A percentile compares a stretch with the other conserved stretches of the same genome.
Evolutionary conservation across 768 basidiomycete species (phyloP).

Genomic region (Kwoniella shandongensis): DNA sequence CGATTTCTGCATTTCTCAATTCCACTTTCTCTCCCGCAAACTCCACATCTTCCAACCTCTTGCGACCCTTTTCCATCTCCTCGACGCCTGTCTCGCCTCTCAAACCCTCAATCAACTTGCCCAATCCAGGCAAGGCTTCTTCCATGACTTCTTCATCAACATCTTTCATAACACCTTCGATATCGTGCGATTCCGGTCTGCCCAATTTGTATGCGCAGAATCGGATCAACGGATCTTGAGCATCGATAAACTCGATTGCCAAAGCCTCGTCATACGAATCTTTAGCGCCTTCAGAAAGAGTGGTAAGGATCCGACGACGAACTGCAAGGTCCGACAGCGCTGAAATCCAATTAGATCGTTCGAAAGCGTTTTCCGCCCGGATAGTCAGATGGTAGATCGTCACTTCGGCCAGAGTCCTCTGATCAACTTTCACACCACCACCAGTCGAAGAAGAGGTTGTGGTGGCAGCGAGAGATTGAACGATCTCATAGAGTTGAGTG

Average conservation of each 20-base stretch:
- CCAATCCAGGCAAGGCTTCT: constrained; percentile 71
- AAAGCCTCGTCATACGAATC: constrained; percentile 79
- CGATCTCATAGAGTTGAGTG: constrained; percentile 52
- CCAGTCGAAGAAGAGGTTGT: constrained; percentile 59
- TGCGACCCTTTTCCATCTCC: constrained; percentile 59
- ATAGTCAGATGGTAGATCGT: constrained; percentile 76
- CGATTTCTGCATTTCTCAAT: constrained; percentile 84
- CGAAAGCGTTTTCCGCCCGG: constrained; percentile 78
- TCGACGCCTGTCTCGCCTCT: constrained; percentile 59
- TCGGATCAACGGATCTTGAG: constrained; percentile 84
- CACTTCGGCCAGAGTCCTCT: constrained; percentile 63
- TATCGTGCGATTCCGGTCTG: constrained; percentile 66
- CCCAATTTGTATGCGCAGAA: constrained; percentile 90
- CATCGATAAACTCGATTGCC: constrained; percentile 77
- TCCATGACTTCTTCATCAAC: constrained; percentile 48
- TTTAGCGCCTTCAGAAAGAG: constrained; percentile 55
- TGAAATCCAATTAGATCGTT: constrained; percentile 69
- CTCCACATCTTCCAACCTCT: constrained; percentile 62
- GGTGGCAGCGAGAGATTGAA: constrained; percentile 66
- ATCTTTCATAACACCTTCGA: constrained; percentile 48
- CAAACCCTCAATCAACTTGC: constrained; percentile 59
- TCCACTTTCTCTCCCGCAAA: constrained; percentile 86
- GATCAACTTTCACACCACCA: constrained; percentile 62
- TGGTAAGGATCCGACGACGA: constrained; percentile 65
- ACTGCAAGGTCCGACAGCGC: constrained; percentile 72